Evolutionary conservation across 2,329 filamentous ascomycete genomes (phyloP).

Genomic region (Ceratocystis lukuohia): DNA sequence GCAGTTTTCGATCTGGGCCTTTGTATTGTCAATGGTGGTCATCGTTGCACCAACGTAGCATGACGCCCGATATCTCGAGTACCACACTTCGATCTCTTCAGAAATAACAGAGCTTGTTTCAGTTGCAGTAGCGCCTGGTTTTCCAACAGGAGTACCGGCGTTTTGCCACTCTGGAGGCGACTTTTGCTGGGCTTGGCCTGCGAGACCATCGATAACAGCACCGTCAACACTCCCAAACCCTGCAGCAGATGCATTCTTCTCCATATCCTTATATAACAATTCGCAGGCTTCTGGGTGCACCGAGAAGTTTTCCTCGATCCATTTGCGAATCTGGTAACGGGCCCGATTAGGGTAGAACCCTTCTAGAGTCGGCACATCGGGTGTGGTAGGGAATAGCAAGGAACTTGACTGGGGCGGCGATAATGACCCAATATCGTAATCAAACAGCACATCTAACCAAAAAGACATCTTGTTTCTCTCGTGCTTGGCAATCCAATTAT

Average conservation of each 20-base stretch:
- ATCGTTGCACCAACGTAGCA: constrained; percentile 27
- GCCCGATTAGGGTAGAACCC: constrained; percentile 39
- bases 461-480: constrained; percentile 58
- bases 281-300: constrained; percentile 43
- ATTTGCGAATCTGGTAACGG: constrained; percentile 48
- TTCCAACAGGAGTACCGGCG: neutral
- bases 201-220: constrained; percentile 33
- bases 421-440: constrained; percentile 35
- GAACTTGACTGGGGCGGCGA: constrained; percentile 27
- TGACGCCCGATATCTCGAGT: constrained; percentile 26
- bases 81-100: constrained; percentile 52
- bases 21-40: constrained; percentile 48
- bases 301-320: constrained; percentile 47
- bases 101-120: constrained; percentile 32
- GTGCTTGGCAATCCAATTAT: constrained; percentile 57
- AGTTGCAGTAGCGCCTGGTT: constrained; percentile 21
- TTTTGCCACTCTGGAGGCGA: constrained; percentile 34
- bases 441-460: constrained; percentile 53
- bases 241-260: constrained; percentile 34
- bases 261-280: constrained; percentile 42
- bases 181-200: constrained; percentile 42
- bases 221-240: constrained; percentile 26
- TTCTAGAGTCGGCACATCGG: neutral
- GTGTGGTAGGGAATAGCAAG: constrained; percentile 1
- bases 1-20: constrained; percentile 44